Evolutionary conservation across 306 rosid species (phyloP).

Genomic region (Quercus aquifolioides): DNA sequence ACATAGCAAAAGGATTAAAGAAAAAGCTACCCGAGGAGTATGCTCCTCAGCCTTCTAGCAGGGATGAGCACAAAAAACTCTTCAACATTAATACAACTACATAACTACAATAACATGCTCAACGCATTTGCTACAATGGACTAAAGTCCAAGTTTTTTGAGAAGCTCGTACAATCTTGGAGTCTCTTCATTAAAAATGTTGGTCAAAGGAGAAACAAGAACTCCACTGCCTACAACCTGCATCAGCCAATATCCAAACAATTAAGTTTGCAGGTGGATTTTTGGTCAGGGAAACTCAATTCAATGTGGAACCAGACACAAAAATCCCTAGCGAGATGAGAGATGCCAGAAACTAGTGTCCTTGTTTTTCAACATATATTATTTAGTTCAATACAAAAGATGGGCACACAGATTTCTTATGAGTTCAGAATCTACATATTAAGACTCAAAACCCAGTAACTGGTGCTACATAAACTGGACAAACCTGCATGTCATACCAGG

Average conservation of each 20-base stretch:
- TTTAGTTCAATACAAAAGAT: neutral
- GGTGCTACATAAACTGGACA: no score
- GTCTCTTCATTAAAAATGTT: slow-evolving; percentile 96
- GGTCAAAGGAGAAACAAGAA: slow-evolving; percentile 80
- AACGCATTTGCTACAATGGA: neutral
- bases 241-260: slow-evolving; percentile 3
- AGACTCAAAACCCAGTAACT: no score
- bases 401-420: no score
- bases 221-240: slow-evolving; percentile 97
- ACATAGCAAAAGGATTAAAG: no score
- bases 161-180: slow-evolving; percentile 86
- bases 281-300: neutral
- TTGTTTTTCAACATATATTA: neutral
- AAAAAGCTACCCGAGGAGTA: no score
- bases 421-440: no score
- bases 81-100: no score
- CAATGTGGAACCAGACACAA: slow-evolving; percentile 12
- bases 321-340: neutral
- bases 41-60: no score
- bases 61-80: no score
- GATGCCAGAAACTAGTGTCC: neutral
- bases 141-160: slow-evolving; percentile 61
- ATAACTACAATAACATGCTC: neutral
- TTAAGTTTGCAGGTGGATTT: neutral
- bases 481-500: no score